Evolutionary conservation across 1,139 yeast species (phyloP), one percentile per base, ranked within the genome.

Genomic region (Yamadazyma siamensis): DNA sequence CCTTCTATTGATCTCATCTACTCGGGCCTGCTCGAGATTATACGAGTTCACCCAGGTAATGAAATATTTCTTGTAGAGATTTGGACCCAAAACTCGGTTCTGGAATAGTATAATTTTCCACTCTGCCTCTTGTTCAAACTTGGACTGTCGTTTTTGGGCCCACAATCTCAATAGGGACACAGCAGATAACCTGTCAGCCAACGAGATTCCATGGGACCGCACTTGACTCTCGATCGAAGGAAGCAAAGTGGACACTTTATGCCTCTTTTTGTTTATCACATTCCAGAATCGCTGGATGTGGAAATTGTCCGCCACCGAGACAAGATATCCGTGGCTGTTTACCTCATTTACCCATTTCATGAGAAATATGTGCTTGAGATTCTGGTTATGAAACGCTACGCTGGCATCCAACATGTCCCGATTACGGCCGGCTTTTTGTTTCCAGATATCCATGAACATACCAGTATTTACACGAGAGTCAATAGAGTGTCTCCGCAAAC

Each of bases 11-110:
- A 18, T 18, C 7, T 18, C 7, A 18, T 18, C 9, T 8, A 18
- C 9, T 18, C 10, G 7, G 7, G 9, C 20, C 10, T 18, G 20
- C 20, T 18, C 9, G 7, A 8, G 20, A 18, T 54, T 51, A 29
- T 43, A 55, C 10, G 37, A 25, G 2, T 34, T 26, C 1, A 54
- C 50, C 67, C 67, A 61, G 4, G 25, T 19, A 7, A 36, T 25
- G 7, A 61, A 39, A n/a, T 24, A 23, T 13, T 36, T 34, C 3
- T 41, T 25, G 19, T 37, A 29, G 7, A 40, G n/a, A 13, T 38
- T 40, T 0, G 50, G 52, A 7, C 28, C 22, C 2, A 37, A 23
- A 2, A 46, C 22, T 2, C 29, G 29, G 4, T 31, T 25, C 4
- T 39, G 27, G 31, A 56, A 55, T 6, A 31, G 27, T 2, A 30